A percentile compares a stretch with the other conserved stretches of the same genome.
These are phyloP conservation scores for Suillus clintonianus DNA, from an alignment of 768 basidiomycete species.

Conservation along the genomic window DNA sequence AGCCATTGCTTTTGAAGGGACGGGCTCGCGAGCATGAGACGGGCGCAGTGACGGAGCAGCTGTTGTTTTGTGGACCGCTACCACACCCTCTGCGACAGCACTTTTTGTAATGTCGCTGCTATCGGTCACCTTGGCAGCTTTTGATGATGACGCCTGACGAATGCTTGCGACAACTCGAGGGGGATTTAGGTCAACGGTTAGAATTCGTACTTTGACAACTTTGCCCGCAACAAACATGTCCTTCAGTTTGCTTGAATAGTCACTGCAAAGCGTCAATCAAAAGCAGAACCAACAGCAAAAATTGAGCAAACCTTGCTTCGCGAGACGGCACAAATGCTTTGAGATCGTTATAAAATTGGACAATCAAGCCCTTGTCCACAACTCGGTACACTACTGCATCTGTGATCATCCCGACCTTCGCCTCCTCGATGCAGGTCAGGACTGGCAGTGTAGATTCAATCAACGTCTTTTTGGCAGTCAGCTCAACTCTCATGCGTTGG, in stretches of 20 bases:
- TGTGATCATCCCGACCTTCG: constrained; percentile 66
- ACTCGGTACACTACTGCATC: constrained; percentile 85
- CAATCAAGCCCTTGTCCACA: constrained; percentile 75
- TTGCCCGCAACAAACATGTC: constrained; percentile 78
- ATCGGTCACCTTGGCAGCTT: constrained; percentile 49
- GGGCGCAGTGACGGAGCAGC: constrained; percentile 66
- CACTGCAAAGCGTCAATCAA: not conserved
- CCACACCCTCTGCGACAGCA: constrained; percentile 63
- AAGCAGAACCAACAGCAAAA: not conserved
- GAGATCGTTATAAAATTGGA: constrained; percentile 90
- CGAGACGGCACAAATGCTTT: constrained; percentile 78
- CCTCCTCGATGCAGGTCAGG: constrained; percentile 65
- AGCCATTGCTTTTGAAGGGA: constrained; percentile 88
- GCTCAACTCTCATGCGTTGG: constrained; percentile 73
- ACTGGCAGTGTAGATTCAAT: constrained; percentile 79
- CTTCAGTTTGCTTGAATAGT: constrained; percentile 68
- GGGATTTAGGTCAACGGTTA: constrained; percentile 57
- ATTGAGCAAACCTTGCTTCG: constrained; percentile 71
- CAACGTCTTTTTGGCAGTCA: constrained; percentile 92
- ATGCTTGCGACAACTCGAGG: constrained; percentile 81
- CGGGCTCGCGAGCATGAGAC: constrained; percentile 41
- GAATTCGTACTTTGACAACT: constrained; percentile 81
- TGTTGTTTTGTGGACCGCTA: constrained; percentile 88
- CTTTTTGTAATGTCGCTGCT: constrained; percentile 80
- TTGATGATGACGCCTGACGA: constrained; percentile 67